phyloP scores from a whole-genome alignment of 2,329 filamentous ascomycete species.

The Hymenoscyphus salicellus region DNA sequence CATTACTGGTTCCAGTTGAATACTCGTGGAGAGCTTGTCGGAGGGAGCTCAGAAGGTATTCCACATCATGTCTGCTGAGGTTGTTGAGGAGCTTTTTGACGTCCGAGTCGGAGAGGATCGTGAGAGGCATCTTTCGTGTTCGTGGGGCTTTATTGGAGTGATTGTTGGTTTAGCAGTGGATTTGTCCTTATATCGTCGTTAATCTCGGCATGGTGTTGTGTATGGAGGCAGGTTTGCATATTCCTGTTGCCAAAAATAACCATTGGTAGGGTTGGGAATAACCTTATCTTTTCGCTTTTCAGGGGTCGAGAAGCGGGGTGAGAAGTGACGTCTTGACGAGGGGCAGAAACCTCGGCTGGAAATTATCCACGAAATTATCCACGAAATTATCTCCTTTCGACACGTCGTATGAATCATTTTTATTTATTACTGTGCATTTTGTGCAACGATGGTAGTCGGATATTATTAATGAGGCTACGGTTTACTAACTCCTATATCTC shows the following conservation, averaged over 20 bases:
- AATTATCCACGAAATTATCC: too few species aligned
- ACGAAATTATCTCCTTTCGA: too few species aligned
- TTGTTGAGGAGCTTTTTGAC: conserved; percentile 53
- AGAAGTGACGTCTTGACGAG: not conserved
- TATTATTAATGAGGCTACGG: not conserved
- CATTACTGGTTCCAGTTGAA: conserved; percentile 51
- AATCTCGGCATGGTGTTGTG: not conserved
- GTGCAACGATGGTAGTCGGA: not conserved
- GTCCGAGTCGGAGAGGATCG: conserved; percentile 56
- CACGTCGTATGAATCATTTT: not conserved
- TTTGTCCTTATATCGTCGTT: not conserved
- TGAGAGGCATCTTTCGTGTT: conserved; percentile 51
- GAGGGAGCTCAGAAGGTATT: conserved; percentile 49
- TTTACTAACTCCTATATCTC: too few species aligned
- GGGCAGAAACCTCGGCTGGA: not conserved
- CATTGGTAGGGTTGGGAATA: not conserved
- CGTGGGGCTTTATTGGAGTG: not conserved
- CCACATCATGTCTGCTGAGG: conserved; percentile 51
- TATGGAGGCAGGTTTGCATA: not conserved
- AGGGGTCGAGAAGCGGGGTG: not conserved
- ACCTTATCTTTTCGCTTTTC: not conserved
- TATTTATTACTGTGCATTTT: not conserved
- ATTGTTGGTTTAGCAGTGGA: not conserved
- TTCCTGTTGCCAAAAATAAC: not conserved
- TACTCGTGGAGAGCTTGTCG: conserved; percentile 58